These are phyloP conservation scores for Talaromyces sp. DNA, from an alignment of 2,329 filamentous ascomycete species.

Conservation along the genomic window DNA sequence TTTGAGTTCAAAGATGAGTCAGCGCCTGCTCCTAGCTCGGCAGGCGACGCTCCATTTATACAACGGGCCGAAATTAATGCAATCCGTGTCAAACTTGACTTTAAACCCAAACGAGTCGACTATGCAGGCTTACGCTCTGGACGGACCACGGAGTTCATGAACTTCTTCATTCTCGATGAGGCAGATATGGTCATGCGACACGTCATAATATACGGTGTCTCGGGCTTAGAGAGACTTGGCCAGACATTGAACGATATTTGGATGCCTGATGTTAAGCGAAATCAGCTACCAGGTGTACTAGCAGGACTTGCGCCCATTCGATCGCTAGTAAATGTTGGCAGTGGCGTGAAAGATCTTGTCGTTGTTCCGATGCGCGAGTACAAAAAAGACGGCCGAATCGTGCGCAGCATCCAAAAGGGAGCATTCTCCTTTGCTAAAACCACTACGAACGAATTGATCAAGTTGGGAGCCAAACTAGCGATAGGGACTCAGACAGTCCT, in stretches of 20 bases:
- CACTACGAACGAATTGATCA: constrained; percentile 90
- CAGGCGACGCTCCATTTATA: constrained; percentile 76
- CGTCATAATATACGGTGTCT: constrained; percentile 87
- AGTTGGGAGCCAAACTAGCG: constrained; percentile 87
- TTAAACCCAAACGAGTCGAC: constrained; percentile 97
- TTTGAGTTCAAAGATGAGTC: constrained; percentile 93
- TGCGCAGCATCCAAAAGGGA: constrained; percentile 88
- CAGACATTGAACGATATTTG: constrained; percentile 91
- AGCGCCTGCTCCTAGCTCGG: constrained; percentile 49
- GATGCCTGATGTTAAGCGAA: constrained; percentile 87
- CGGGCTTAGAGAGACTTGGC: constrained; percentile 84
- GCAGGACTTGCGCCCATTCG: constrained; percentile 87
- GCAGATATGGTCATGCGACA: constrained; percentile 81
- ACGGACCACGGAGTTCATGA: constrained; percentile 97
- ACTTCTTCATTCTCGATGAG: constrained; percentile 88
- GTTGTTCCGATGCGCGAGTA: constrained; percentile 91
- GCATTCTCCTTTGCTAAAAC: constrained; percentile 86
- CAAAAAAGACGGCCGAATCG: constrained; percentile 84
- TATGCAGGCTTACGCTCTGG: constrained; percentile 89
- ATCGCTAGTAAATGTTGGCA: constrained; percentile 84
- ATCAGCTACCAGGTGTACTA: constrained; percentile 83
- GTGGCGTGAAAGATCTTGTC: constrained; percentile 79
- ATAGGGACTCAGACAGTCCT: constrained; percentile 93
- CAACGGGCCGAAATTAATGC: constrained; percentile 84
- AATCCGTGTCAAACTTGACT: constrained; percentile 82